Evolutionary conservation across 73 alveolate species (phyloP).

Genomic region (Paramecium sonneborni): DNA sequence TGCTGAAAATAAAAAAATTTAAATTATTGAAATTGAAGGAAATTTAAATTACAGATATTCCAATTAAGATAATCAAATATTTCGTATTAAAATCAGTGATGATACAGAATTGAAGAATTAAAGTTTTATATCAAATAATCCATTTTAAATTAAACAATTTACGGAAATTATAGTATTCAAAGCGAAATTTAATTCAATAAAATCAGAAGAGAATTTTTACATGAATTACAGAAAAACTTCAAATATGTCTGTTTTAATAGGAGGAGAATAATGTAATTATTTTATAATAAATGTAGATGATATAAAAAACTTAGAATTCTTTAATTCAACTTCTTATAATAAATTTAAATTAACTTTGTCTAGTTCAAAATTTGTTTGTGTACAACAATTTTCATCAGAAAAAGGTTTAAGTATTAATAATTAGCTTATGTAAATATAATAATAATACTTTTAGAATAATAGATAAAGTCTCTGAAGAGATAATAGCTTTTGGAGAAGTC

Average conservation of each 20-base stretch:
- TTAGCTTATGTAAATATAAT: not conserved
- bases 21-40: not conserved
- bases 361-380: not conserved
- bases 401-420: not conserved
- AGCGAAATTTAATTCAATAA: not conserved
- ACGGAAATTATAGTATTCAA: not conserved
- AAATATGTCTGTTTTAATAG: not conserved
- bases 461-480: not conserved
- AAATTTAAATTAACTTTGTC: not conserved
- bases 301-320: not conserved
- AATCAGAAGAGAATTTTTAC: not conserved
- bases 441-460: not conserved
- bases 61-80: not conserved
- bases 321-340: not conserved
- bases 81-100: not conserved
- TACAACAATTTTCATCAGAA: not conserved
- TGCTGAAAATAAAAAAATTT: not conserved
- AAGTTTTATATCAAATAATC: not conserved
- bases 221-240: not conserved
- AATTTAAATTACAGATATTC: not conserved
- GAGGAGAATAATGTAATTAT: not conserved
- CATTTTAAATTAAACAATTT: not conserved
- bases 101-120: not conserved
- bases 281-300: not conserved
- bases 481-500: not conserved